These are phyloP conservation scores for Asterophora parasitica DNA, from an alignment of 768 basidiomycete genomes.

Conservation along the genomic window DNA sequence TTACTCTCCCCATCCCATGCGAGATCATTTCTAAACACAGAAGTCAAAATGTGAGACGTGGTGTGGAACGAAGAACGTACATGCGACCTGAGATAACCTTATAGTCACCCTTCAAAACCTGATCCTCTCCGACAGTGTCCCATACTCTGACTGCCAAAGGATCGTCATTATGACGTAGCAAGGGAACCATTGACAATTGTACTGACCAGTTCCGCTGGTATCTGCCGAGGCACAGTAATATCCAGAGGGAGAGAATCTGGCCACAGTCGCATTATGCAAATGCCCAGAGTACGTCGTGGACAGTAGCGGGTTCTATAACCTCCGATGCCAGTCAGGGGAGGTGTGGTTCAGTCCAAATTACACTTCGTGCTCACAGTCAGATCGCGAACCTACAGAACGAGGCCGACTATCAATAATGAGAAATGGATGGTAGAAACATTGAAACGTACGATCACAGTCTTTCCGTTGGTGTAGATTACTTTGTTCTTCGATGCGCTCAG, in stretches of 20 bases:
- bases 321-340: neutral
- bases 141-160: constrained; percentile 69
- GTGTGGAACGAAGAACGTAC: constrained; percentile 35
- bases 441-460: constrained; percentile 73
- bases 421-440: neutral
- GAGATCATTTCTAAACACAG: constrained; percentile 70
- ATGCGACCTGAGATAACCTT: constrained; percentile 68
- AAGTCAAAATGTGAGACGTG: neutral
- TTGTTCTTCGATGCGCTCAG: constrained; percentile 72
- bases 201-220: constrained; percentile 68
- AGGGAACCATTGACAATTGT: neutral
- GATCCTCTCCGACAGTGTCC: constrained; percentile 87
- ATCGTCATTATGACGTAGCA: neutral
- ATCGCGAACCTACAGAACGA: constrained; percentile 63
- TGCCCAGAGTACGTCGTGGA: constrained; percentile 74
- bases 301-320: constrained; percentile 55
- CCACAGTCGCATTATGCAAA: constrained; percentile 80
- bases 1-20: constrained; percentile 97
- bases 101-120: constrained; percentile 77
- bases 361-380: constrained; percentile 51
- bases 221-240: constrained; percentile 96
- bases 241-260: constrained; percentile 88
- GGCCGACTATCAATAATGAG: neutral
- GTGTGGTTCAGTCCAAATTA: neutral
- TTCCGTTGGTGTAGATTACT: constrained; percentile 82